Evolutionary conservation across 1,284 basidiomycete genomes (phyloP).

Genomic region (Somion occarium): DNA sequence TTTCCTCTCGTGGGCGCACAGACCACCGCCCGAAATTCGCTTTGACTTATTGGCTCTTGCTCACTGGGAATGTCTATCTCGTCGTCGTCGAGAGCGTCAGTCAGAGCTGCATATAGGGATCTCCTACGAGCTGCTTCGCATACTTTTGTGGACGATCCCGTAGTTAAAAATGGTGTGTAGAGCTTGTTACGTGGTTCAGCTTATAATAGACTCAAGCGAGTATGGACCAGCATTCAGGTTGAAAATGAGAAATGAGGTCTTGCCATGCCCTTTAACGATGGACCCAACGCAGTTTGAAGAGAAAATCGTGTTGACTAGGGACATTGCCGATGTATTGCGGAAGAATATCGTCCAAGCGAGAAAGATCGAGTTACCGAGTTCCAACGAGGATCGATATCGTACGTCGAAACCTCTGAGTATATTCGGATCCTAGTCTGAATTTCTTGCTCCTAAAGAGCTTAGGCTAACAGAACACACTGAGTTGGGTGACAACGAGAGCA

Average conservation of each 20-base stretch:
- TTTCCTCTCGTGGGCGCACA: constrained; percentile 1
- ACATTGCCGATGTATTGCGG: constrained; percentile 62
- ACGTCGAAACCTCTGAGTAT: constrained; percentile 17
- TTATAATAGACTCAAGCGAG: constrained; percentile 13
- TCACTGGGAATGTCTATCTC: constrained; percentile 27
- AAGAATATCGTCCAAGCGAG: constrained; percentile 71
- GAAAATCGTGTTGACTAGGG: constrained; percentile 50
- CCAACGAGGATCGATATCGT: constrained; percentile 54
- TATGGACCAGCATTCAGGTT: constrained; percentile 54
- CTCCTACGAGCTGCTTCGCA: constrained; percentile 57
- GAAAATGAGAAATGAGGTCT: constrained; percentile 56
- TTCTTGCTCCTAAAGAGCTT: constrained; percentile 44
- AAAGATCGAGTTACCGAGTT: constrained; percentile 30
- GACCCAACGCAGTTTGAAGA: constrained; percentile 47
- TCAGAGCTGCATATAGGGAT: constrained; percentile 68
- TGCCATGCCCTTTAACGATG: constrained; percentile 36
- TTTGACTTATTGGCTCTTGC: neutral
- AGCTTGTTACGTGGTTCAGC: constrained; percentile 8
- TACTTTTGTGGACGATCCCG: constrained; percentile 53
- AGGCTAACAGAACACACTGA: constrained; percentile 67
- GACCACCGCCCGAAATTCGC: neutral
- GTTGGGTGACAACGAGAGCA: constrained; percentile 66
- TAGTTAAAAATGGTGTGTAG: constrained; percentile 21
- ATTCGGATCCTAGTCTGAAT: constrained; percentile 5
- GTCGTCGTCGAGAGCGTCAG: constrained; percentile 36